These are phyloP conservation scores for Ottelia alismoides DNA, from an alignment of 106 monocot genomes.

Conservation along the genomic window DNA sequence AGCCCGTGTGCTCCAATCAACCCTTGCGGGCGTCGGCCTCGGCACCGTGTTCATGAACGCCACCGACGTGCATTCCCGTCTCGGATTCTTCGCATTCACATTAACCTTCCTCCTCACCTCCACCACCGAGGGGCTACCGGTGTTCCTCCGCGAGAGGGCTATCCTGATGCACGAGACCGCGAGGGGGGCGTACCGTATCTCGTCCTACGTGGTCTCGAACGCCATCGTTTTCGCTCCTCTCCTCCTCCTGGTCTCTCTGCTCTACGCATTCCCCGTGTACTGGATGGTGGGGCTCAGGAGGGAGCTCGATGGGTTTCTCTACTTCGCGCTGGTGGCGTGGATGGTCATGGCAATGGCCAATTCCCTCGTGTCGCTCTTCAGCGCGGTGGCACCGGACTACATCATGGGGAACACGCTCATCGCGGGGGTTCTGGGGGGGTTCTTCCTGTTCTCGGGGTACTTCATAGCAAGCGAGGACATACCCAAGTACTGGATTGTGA, in stretches of 20 bases:
- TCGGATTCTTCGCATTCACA: conserved; percentile 88
- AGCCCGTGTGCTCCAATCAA: conserved; percentile 54
- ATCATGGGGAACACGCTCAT: conserved; percentile 86
- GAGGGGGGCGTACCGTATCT: conserved; percentile 74
- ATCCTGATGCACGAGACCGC: conserved; percentile 63
- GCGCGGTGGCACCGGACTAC: conserved; percentile 82
- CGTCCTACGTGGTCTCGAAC: conserved; percentile 71
- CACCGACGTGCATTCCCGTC: conserved; percentile 29
- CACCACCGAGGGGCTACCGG: conserved; percentile 67
- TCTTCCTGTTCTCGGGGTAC: conserved; percentile 97
- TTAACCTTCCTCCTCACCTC: conserved; percentile 87
- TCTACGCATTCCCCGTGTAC: conserved; percentile 72
- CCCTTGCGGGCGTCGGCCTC: conserved; percentile 39
- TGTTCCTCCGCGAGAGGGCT: conserved; percentile 68
- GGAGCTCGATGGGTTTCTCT: conserved; percentile 46
- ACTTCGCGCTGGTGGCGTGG: conserved; percentile 72
- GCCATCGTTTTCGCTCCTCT: conserved; percentile 56
- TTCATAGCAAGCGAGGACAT: conserved; percentile 72
- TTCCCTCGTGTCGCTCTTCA: conserved; percentile 75
- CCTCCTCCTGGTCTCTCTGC: conserved; percentile 38
- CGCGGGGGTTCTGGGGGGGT: conserved; percentile 71
- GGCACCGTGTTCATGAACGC: conserved; percentile 69
- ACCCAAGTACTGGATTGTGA: conserved; percentile 87
- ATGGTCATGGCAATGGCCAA: conserved; percentile 82
- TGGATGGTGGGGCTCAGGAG: conserved; percentile 57